Conservation (phyloP, 2,329 filamentous ascomycete genomes). For the Fusarium siculi region DNA sequence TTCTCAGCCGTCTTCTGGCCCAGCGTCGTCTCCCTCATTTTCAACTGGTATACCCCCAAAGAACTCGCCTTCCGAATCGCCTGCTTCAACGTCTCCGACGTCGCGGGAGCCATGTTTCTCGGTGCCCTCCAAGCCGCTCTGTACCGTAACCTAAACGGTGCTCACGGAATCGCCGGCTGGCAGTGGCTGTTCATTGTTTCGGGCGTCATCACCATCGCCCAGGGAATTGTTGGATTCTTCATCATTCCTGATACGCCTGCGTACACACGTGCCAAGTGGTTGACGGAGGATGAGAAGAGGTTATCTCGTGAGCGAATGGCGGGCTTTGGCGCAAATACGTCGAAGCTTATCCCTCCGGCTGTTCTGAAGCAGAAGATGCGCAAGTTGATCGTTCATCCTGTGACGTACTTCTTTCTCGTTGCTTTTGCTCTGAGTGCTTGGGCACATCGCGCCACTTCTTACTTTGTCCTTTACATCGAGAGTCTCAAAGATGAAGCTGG, state of each 20-base stretch:
- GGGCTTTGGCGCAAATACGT: slow-evolving; percentile 45
- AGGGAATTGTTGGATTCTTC: slow-evolving; percentile 54
- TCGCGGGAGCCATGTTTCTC: slow-evolving; percentile 57
- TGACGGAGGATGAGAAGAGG: slow-evolving; percentile 44
- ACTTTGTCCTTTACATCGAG: slow-evolving; percentile 49
- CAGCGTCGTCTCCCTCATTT: slow-evolving; percentile 52
- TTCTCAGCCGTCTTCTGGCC: slow-evolving; percentile 53
- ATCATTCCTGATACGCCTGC: slow-evolving; percentile 50
- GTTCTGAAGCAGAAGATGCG: slow-evolving; percentile 42
- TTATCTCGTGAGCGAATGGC: slow-evolving; percentile 45
- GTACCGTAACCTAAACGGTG: slow-evolving; percentile 54
- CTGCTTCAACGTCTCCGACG: slow-evolving; percentile 56
- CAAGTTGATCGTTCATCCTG: slow-evolving; percentile 44
- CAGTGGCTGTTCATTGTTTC: slow-evolving; percentile 60
- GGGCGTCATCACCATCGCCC: slow-evolving; percentile 54
- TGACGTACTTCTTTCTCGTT: slow-evolving; percentile 47
- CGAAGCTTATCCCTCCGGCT: slow-evolving; percentile 40
- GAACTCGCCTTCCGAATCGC: slow-evolving; percentile 56
- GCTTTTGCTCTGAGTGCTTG: slow-evolving; percentile 47
- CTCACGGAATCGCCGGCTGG: slow-evolving; percentile 55
- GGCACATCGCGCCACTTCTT: slow-evolving; percentile 47
- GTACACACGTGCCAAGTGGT: slow-evolving; percentile 46
- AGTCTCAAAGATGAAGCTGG: slow-evolving; percentile 43
- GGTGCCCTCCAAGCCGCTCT: slow-evolving; percentile 57
- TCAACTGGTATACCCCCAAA: slow-evolving; percentile 56